A percentile compares a stretch with the other conserved stretches of the same genome.
Conservation (phyloP, 2,329 filamentous ascomycete species). For the Leptographium flavum region DNA sequence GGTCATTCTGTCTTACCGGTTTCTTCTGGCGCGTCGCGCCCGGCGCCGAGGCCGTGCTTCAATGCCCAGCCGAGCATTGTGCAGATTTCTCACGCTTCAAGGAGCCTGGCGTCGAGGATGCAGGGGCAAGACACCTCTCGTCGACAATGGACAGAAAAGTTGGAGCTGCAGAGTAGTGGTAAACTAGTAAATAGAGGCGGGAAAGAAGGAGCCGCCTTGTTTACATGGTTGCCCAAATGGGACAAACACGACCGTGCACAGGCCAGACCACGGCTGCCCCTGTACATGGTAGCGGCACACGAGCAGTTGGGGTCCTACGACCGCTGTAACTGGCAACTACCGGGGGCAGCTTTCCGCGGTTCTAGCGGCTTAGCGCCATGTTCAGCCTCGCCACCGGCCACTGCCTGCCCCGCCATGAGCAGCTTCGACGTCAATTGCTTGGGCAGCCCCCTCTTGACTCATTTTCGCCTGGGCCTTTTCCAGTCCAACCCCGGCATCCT, state of each 20-base stretch:
- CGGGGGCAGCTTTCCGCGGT: background rate
- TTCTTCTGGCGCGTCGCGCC: constrained; percentile 9
- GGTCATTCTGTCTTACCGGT: constrained; percentile 10
- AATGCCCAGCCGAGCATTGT: constrained; percentile 48
- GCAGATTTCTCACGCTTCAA: background rate
- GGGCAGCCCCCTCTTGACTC: constrained; percentile 4
- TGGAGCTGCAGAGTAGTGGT: too few relatives aligned
- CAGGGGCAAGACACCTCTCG: background rate
- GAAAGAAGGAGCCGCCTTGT: constrained; percentile 8
- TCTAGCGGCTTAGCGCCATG: background rate
- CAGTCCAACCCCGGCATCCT: too few relatives aligned
- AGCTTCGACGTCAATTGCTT: background rate
- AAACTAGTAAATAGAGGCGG: background rate
- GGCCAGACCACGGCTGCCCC: too few relatives aligned
- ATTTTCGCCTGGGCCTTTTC: background rate
- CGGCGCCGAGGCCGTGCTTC: constrained; percentile 26
- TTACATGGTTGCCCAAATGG: constrained; percentile 14
- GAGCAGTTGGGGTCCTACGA: too few relatives aligned
- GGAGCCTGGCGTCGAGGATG: background rate
- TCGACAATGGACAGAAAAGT: background rate
- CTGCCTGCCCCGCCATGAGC: background rate
- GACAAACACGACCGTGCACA: constrained; percentile 10
- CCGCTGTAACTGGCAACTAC: too few relatives aligned
- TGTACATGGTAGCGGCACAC: too few relatives aligned
- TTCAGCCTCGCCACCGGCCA: background rate